Conservation (phyloP, 2,329 filamentous ascomycete species). For the Pseudocercospora crystallina region DNA sequence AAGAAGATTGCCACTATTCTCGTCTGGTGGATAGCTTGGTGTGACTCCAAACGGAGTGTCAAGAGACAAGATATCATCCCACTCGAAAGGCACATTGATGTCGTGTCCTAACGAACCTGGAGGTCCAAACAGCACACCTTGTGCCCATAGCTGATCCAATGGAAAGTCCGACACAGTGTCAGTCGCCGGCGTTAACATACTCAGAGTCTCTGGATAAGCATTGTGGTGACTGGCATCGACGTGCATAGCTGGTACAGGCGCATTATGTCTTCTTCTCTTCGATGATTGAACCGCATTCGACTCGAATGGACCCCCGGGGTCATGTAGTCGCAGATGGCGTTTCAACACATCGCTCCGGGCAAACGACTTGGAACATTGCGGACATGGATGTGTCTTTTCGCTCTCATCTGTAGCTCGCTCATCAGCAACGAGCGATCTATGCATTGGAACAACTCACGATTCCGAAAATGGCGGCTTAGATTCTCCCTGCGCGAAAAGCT, state of each 20-base stretch:
- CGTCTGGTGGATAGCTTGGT: neutral
- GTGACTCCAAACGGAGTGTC: no score
- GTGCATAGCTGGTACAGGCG: neutral
- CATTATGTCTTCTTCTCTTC: neutral
- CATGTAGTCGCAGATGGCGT: neutral
- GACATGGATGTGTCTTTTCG: neutral
- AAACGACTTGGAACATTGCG: neutral
- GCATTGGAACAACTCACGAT: neutral
- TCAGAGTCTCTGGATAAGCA: neutral
- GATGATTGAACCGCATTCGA: neutral
- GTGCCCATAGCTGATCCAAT: neutral
- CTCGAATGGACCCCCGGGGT: no score
- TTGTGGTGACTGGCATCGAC: neutral
- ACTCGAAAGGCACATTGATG: neutral
- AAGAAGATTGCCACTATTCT: neutral
- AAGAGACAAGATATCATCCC: neutral
- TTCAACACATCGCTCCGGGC: constrained; percentile 2
- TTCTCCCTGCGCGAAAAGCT: neutral
- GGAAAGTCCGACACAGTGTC: neutral
- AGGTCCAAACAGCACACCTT: neutral
- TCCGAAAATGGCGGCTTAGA: neutral
- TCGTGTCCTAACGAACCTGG: neutral
- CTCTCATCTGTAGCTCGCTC: neutral
- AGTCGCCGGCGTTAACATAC: neutral
- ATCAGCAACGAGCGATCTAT: no score